A percentile compares a stretch with the other conserved stretches of the same genome.
These are phyloP conservation scores for Podospora didyma DNA, from an alignment of 495 filamentous ascomycete genomes.

Conservation along the genomic window DNA sequence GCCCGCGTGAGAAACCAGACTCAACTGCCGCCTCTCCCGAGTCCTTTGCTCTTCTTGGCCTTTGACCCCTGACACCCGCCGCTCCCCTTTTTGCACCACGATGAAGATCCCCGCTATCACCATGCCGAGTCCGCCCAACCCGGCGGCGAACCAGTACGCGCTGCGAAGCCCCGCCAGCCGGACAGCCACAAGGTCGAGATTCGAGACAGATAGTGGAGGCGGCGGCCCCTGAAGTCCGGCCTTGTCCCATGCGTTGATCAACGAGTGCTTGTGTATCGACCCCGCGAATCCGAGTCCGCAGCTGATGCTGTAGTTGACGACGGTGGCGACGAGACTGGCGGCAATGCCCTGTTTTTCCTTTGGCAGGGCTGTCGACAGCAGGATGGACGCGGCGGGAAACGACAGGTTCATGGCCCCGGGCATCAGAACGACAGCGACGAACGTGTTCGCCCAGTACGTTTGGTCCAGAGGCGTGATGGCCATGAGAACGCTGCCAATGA, in stretches of 20 bases:
- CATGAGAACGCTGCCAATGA: conserved; percentile 38
- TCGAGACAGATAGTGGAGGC: not conserved
- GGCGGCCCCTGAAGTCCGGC: not conserved
- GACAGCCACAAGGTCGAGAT: conserved; percentile 10
- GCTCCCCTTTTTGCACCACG: conserved; percentile 2
- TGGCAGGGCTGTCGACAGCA: conserved; percentile 52
- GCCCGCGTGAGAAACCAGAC: not conserved
- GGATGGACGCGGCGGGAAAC: conserved; percentile 44
- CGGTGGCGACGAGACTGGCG: conserved; percentile 37
- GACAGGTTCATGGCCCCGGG: conserved; percentile 52
- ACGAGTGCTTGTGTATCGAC: conserved; percentile 29
- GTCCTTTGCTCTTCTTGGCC: not conserved
- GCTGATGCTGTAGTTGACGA: conserved; percentile 42
- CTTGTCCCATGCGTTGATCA: not conserved
- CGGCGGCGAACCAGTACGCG: conserved; percentile 56
- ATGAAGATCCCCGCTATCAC: conserved; percentile 17
- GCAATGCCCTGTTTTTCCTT: conserved; percentile 58
- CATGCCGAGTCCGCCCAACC: conserved; percentile 44
- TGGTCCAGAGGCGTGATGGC: conserved; percentile 43
- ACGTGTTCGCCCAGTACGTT: conserved; percentile 58
- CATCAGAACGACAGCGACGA: conserved; percentile 52
- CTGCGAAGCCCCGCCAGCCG: conserved; percentile 50
- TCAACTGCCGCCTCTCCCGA: not conserved
- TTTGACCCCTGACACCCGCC: not conserved
- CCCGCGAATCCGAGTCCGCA: conserved; percentile 45